These are phyloP conservation scores for Ceratocystis ficicola DNA, from an alignment of 2,329 filamentous ascomycete species.

Conservation along the genomic window DNA sequence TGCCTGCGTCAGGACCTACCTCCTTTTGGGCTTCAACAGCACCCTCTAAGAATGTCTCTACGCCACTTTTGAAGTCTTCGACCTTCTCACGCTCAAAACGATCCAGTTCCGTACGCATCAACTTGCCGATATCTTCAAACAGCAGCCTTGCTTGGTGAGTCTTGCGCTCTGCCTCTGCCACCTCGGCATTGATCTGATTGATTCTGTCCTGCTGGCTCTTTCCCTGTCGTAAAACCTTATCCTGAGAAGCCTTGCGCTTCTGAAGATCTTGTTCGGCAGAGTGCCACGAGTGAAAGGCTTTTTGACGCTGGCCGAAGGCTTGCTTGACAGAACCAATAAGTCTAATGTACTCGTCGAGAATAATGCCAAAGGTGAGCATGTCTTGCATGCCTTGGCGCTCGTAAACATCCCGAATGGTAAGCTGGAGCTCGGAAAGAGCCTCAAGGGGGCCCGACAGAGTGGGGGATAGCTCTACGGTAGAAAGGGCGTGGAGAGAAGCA, in stretches of 20 bases:
- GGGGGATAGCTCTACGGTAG: constrained; percentile 82
- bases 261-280: constrained; percentile 76
- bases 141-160: constrained; percentile 79
- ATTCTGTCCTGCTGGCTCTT: constrained; percentile 92
- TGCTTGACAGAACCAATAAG: constrained; percentile 91
- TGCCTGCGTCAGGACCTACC: constrained; percentile 40
- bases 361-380: constrained; percentile 88
- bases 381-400: constrained; percentile 96
- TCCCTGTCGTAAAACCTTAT: constrained; percentile 89
- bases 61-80: constrained; percentile 95
- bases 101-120: constrained; percentile 85
- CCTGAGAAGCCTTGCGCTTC: constrained; percentile 79
- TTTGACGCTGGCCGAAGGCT: constrained; percentile 83
- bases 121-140: constrained; percentile 92
- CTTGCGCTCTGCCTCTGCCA: constrained; percentile 86
- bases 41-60: constrained; percentile 94
- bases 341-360: constrained; percentile 95
- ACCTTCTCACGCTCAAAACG: constrained; percentile 95
- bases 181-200: constrained; percentile 83
- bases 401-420: constrained; percentile 89
- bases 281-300: constrained; percentile 92
- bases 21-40: constrained; percentile 98
- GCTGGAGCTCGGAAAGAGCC: constrained; percentile 80
- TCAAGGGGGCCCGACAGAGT: constrained; percentile 80
- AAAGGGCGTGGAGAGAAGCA: constrained; percentile 79